phyloP scores from a whole-genome alignment of 257 asterid genomes.

The Thymus mandschuricus region DNA sequence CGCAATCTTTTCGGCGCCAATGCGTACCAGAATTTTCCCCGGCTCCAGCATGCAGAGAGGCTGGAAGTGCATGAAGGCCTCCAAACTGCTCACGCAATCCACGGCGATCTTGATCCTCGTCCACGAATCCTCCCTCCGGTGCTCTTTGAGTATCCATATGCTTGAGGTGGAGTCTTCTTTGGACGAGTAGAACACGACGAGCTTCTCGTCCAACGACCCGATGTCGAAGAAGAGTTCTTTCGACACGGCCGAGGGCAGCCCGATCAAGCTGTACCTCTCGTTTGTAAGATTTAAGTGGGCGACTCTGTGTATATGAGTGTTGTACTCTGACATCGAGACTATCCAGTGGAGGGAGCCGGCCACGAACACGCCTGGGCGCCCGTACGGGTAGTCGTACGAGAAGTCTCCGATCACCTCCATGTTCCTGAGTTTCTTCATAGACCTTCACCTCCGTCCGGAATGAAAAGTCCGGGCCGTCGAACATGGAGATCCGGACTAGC shows the following conservation, averaged over 20 bases:
- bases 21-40: background rate
- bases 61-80: constrained; percentile 7
- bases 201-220: constrained; percentile 13
- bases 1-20: constrained; percentile 6
- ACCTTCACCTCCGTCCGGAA: constrained; percentile 18
- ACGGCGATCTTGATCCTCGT: constrained; percentile 10
- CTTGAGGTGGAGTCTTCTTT: background rate
- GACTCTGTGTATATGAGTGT: background rate
- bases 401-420: constrained; percentile 19
- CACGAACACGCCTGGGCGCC: background rate
- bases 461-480: background rate
- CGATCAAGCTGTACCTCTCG: background rate
- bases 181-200: background rate
- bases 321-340: background rate
- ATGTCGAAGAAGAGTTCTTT: background rate
- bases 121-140: constrained; percentile 20
- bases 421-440: constrained; percentile 18
- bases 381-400: constrained; percentile 9
- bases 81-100: background rate
- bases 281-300: background rate
- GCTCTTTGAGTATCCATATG: constrained; percentile 28
- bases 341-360: constrained; percentile 14
- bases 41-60: constrained; percentile 20
- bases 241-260: background rate
- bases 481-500: constrained; percentile 18